phyloP scores from a whole-genome alignment of 2,329 filamentous ascomycete genomes.

The Xylariales sp. region DNA sequence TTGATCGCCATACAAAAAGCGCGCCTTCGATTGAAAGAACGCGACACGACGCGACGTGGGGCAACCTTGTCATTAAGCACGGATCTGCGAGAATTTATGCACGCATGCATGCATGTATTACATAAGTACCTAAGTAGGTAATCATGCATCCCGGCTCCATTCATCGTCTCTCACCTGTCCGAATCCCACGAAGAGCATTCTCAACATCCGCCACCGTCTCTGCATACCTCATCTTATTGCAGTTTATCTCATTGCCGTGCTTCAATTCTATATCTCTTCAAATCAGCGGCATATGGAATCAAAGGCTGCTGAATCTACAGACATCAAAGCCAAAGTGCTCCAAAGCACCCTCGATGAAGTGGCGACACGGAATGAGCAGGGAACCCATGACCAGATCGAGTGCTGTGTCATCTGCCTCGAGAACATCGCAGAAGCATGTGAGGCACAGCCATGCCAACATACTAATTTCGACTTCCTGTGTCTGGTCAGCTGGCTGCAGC shows the following conservation, averaged over 20 bases:
- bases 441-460: constrained; percentile 74
- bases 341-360: constrained; percentile 40
- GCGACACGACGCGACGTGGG: constrained; percentile 7
- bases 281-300: constrained; percentile 22
- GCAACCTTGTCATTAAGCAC: neutral
- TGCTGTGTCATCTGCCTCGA: constrained; percentile 89
- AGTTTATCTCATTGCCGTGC: too few species aligned
- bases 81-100: neutral
- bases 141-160: too few species aligned
- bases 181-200: neutral
- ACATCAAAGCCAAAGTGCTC: constrained; percentile 38
- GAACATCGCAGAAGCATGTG: constrained; percentile 63
- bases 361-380: constrained; percentile 23
- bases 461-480: constrained; percentile 81
- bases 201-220: neutral
- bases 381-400: constrained; percentile 30
- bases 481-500: constrained; percentile 74
- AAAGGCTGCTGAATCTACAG: constrained; percentile 19
- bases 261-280: too few species aligned
- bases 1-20: too few species aligned
- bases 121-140: too few species aligned
- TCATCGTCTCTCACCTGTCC: neutral
- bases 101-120: too few species aligned
- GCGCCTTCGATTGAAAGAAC: too few species aligned
- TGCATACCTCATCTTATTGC: too few species aligned